Conservation (phyloP, 2,329 filamentous ascomycete species). For the Botrytis galanthina region DNA sequence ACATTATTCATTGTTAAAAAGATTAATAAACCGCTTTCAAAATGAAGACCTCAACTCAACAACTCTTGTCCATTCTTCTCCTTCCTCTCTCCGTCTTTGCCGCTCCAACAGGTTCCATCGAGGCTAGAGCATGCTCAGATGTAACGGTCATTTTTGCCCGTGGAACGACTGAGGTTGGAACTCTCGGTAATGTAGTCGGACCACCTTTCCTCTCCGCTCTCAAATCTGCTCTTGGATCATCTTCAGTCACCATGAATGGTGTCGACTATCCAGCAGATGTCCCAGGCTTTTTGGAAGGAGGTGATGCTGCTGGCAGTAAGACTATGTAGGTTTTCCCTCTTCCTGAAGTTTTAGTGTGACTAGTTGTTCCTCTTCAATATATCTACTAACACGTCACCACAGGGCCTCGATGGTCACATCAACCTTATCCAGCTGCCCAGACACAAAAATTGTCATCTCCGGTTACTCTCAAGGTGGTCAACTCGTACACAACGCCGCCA, state of each 20-base stretch:
- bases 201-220: constrained; percentile 35
- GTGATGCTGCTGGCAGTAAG: constrained; percentile 44
- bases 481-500: constrained; percentile 31
- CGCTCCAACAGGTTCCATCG: constrained; percentile 3
- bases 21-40: background rate
- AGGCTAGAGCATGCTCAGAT: constrained; percentile 25
- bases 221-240: constrained; percentile 43
- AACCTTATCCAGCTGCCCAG: background rate
- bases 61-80: constrained; percentile 12
- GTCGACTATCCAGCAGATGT: constrained; percentile 51
- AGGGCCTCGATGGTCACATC: constrained; percentile 12
- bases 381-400: constrained; percentile 19
- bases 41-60: constrained; percentile 13
- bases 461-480: constrained; percentile 32
- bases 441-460: constrained; percentile 26
- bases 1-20: background rate
- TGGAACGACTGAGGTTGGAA: constrained; percentile 32
- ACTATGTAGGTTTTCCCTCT: constrained; percentile 40
- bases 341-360: background rate
- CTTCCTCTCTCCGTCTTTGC: constrained; percentile 7
- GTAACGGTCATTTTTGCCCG: constrained; percentile 35
- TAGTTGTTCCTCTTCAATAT: background rate
- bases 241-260: constrained; percentile 49
- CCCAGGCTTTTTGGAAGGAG: constrained; percentile 47
- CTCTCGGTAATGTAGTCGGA: constrained; percentile 31